Evolutionary conservation across 1,284 basidiomycete species (phyloP).

Genomic region (Trametes hirsuta): DNA sequence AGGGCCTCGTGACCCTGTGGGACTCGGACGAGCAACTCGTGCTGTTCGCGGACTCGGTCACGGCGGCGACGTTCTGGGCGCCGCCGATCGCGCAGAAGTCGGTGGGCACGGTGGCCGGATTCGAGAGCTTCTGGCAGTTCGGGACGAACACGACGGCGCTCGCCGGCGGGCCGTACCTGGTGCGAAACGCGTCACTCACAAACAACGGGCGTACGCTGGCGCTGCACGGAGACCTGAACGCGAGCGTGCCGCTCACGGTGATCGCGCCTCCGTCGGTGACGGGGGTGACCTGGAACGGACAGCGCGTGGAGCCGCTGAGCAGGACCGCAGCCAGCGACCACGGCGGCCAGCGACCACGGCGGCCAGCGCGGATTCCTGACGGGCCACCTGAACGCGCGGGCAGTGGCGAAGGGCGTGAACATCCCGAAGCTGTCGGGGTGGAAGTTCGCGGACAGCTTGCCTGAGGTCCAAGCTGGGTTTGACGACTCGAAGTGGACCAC

Average conservation of each 20-base stretch:
- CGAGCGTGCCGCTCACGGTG: slow-evolving; percentile 46
- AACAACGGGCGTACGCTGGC: slow-evolving; percentile 39
- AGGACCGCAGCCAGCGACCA: neutral
- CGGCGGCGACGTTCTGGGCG: slow-evolving; percentile 62
- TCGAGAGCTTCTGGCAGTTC: slow-evolving; percentile 52
- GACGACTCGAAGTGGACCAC: slow-evolving; percentile 65
- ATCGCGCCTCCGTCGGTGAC: slow-evolving; percentile 55
- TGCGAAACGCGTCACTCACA: slow-evolving; percentile 51
- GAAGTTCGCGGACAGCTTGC: slow-evolving; percentile 74
- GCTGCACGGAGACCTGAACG: slow-evolving; percentile 52
- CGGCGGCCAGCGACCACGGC: slow-evolving; percentile 9
- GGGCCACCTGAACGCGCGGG: slow-evolving; percentile 28
- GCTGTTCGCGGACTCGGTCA: slow-evolving; percentile 63
- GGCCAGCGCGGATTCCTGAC: slow-evolving; percentile 23
- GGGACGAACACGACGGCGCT: slow-evolving; percentile 55
- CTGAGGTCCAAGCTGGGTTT: slow-evolving; percentile 61
- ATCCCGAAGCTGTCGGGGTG: slow-evolving; percentile 55
- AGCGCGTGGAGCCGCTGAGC: slow-evolving; percentile 40
- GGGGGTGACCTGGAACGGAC: slow-evolving; percentile 73
- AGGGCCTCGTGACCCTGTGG: slow-evolving; percentile 62
- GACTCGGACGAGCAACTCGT: slow-evolving; percentile 70
- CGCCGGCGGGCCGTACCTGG: slow-evolving; percentile 58
- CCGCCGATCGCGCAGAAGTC: slow-evolving; percentile 43
- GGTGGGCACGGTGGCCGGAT: slow-evolving; percentile 26
- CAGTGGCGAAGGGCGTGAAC: slow-evolving; percentile 23